Conservation (phyloP, 2,329 filamentous ascomycete species). For the Sporothrix brunneoviolacea region DNA sequence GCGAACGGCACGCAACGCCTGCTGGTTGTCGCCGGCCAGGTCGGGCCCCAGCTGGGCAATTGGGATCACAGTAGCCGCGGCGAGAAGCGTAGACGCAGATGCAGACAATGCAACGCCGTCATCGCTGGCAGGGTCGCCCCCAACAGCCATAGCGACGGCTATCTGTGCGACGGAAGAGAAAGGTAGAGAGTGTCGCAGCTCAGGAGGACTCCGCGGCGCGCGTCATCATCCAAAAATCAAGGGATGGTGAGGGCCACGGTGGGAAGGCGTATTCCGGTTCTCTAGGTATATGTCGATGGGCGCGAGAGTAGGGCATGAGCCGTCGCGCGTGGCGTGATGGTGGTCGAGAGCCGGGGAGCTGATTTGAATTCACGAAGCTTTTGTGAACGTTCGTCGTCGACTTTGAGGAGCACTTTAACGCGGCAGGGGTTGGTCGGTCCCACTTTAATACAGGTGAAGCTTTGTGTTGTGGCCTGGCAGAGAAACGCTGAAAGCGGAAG, state of each 20-base stretch:
- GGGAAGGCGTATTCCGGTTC: too few relatives aligned
- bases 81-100: constrained; percentile 15
- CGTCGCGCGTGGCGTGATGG: too few relatives aligned
- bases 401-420: too few relatives aligned
- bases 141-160: neutral
- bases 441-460: too few relatives aligned
- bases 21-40: constrained; percentile 29
- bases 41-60: constrained; percentile 51
- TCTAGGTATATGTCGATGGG: too few relatives aligned
- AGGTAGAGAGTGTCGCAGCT: neutral
- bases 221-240: neutral
- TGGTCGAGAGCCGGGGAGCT: too few relatives aligned
- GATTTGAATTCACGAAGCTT: too few relatives aligned
- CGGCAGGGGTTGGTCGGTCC: too few relatives aligned
- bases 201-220: neutral
- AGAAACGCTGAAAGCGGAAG: neutral
- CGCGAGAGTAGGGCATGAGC: neutral
- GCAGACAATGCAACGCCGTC: constrained; percentile 16
- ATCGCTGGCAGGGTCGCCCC: constrained; percentile 19
- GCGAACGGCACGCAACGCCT: constrained; percentile 43
- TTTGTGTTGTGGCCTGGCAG: neutral
- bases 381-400: too few relatives aligned
- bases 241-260: too few relatives aligned
- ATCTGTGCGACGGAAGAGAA: neutral
- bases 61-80: constrained; percentile 24